These are phyloP conservation scores for Salix exigua DNA, from an alignment of 345 rosid genomes.

Conservation along the genomic window DNA sequence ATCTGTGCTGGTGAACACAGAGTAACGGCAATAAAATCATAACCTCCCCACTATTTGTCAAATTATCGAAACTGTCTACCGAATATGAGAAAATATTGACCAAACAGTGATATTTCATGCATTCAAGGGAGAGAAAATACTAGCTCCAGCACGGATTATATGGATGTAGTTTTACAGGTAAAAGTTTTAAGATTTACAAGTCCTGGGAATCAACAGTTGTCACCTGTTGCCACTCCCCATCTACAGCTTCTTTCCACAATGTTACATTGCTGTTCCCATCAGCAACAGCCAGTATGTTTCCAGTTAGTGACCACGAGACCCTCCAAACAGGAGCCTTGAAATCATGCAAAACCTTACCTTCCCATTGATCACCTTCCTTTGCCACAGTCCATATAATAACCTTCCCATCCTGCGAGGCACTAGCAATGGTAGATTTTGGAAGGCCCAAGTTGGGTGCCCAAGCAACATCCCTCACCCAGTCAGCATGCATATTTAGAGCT, in stretches of 20 bases:
- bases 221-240: slow-evolving; percentile 20
- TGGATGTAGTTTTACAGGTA: background rate
- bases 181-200: background rate
- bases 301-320: slow-evolving; percentile 19
- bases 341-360: slow-evolving; percentile 12
- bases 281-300: slow-evolving; percentile 18
- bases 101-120: background rate
- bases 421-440: slow-evolving; percentile 17
- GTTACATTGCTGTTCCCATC: slow-evolving; percentile 14
- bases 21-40: background rate
- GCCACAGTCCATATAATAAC: slow-evolving; percentile 20
- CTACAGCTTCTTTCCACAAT: slow-evolving; percentile 18
- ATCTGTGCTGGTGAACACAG: background rate
- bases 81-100: background rate
- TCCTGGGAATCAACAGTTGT: slow-evolving; percentile 12
- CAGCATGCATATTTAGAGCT: slow-evolving; percentile 15
- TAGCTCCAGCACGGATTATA: background rate
- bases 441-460: slow-evolving; percentile 22
- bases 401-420: slow-evolving; percentile 19
- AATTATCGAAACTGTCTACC: background rate
- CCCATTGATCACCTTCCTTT: slow-evolving; percentile 18
- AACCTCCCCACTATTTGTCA: background rate
- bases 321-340: slow-evolving; percentile 19
- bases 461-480: slow-evolving; percentile 21
- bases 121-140: background rate